Evolutionary conservation across 2,329 filamentous ascomycete genomes (phyloP).

Genomic region (Neonectria coccinea): DNA sequence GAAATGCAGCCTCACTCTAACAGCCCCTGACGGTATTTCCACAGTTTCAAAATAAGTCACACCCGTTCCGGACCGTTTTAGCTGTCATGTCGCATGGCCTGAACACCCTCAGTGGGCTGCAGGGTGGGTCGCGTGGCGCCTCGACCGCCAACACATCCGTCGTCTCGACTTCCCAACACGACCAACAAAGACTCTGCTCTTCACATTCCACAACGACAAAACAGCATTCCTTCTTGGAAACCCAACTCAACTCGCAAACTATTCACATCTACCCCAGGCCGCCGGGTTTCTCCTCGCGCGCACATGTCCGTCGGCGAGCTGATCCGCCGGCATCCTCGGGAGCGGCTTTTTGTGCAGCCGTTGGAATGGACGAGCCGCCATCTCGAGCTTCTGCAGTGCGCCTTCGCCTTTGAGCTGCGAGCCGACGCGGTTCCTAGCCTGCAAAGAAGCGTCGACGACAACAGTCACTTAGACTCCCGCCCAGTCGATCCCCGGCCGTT

Average conservation of each 20-base stretch:
- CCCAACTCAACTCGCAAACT: background rate
- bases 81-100: background rate
- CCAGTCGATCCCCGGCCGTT: constrained; percentile 22
- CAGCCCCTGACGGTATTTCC: background rate
- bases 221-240: background rate
- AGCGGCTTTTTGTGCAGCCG: constrained; percentile 43
- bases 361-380: constrained; percentile 40
- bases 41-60: background rate
- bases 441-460: background rate
- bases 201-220: background rate
- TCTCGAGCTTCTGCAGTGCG: constrained; percentile 33
- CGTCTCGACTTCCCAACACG: background rate
- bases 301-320: constrained; percentile 30
- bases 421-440: background rate
- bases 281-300: background rate
- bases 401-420: constrained; percentile 28
- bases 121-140: background rate
- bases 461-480: background rate
- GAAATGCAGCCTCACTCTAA: background rate
- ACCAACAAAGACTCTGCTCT: background rate
- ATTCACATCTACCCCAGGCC: background rate
- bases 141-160: background rate
- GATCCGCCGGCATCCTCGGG: constrained; percentile 40
- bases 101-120: constrained; percentile 2
- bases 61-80: background rate